Percentiles rank a stretch among this genome's conserved stretches.
Conservation (phyloP, 1,284 basidiomycete genomes). For the Coniferiporia sulphurascens region DNA sequence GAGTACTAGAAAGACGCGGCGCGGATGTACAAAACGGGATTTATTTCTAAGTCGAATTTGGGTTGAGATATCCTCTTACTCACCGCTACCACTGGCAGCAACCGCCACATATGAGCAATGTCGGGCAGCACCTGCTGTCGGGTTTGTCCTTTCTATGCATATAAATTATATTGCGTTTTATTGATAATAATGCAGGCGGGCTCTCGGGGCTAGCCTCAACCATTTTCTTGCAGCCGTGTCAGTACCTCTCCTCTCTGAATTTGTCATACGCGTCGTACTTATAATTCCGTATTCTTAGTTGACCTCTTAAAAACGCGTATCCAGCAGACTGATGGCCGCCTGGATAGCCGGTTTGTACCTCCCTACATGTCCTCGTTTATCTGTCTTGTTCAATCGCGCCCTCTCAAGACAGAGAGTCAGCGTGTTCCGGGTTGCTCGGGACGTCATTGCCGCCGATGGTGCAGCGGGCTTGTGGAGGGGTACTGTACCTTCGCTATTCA, state of each 20-base stretch:
- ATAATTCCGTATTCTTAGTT: conserved; percentile 39
- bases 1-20: background rate
- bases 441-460: conserved; percentile 61
- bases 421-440: conserved; percentile 48
- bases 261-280: background rate
- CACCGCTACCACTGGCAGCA: background rate
- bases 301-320: conserved; percentile 86
- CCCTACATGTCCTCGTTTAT: conserved; percentile 12
- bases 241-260: conserved; percentile 23
- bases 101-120: conserved; percentile 52
- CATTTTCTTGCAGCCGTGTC: conserved; percentile 73
- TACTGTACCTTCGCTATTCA: conserved; percentile 73
- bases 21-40: background rate
- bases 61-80: background rate
- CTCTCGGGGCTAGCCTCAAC: conserved; percentile 72
- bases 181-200: conserved; percentile 43
- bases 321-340: conserved; percentile 63
- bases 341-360: conserved; percentile 32
- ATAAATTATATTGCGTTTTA: background rate
- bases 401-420: conserved; percentile 31
- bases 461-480: conserved; percentile 79
- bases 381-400: conserved; percentile 6
- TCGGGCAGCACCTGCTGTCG: conserved; percentile 67
- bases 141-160: conserved; percentile 36
- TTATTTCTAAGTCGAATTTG: background rate